Base-by-base conservation (phyloP, 352 stramenopile species). In the Globisporangium spinosum region DNA sequence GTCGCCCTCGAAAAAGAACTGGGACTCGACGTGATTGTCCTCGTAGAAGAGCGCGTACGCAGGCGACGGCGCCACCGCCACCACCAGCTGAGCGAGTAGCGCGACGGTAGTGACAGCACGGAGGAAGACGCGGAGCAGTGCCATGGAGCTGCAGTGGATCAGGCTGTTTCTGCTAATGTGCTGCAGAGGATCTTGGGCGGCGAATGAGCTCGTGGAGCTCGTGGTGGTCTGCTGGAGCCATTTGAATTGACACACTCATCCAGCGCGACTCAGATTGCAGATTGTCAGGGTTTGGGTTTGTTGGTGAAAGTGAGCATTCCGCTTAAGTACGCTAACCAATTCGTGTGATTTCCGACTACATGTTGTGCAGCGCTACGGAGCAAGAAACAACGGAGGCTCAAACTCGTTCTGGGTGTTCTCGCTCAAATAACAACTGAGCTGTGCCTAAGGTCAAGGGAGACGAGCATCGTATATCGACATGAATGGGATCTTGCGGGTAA, bases 1-100 rank as follows among this genome's bases (percentile, higher is more conserved):
- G 15, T 77, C 69, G n/a, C 83, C 79, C 25, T 70, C 65, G 65
- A 80, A 93, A 35, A 82, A 65, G 49, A 93, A 89, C 9, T 75
- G 60, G 29, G 86, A 71, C 6, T 89, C 71, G 29, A 70, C 74
- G 17, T 64, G 47, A 20, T 67, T 64, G 54, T 71, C 59, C 6
- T 69, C 47, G n/a, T 57, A 27, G 43, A 51, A 51, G 43, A 51
- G 43, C 25, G 64, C 20, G 15, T 43, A 40, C 64, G 27, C 15
- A 8, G 29, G 5, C 15, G 34, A 9, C 2, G 51, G 12, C 29
- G 22, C 3, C 22, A 17, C 13, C 9, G 53, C 20, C 20, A 45
- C n/a, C 15, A 63, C 38, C 34, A 29, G n/a, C 17, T 6, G 5
- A 7, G 22, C 20, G 43, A 51, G 43, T 17, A 51, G 43, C 43